phyloP scores from a whole-genome alignment of 345 rosid genomes.

The Bruguiera sexangula region DNA sequence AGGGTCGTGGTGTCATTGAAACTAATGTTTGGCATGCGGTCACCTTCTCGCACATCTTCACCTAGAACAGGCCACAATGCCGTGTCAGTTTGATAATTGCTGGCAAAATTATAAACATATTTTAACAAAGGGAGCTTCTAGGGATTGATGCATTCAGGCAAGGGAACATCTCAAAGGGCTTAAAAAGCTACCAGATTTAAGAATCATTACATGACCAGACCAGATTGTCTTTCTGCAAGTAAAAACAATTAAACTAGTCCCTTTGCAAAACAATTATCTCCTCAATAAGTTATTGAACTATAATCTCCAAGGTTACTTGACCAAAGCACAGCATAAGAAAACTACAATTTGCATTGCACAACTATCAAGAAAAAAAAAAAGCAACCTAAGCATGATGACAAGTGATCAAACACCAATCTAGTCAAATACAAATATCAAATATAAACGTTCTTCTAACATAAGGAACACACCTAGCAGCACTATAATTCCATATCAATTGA shows the following conservation, averaged over 20 bases:
- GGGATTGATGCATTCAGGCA: neutral
- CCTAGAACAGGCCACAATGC: conserved; percentile 42
- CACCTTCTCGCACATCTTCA: conserved; percentile 59
- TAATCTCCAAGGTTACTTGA: neutral
- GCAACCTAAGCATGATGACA: neutral
- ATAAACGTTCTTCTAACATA: no score
- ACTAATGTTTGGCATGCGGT: conserved; percentile 38
- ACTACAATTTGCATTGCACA: neutral
- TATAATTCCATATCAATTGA: neutral
- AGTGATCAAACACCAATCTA: no score
- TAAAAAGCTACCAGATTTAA: neutral
- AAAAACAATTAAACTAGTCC: neutral
- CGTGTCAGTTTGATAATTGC: conserved; percentile 1
- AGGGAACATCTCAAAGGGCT: neutral
- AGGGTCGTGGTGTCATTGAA: conserved; percentile 32
- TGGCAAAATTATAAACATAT: neutral
- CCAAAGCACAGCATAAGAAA: neutral
- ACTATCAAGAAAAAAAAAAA: neutral
- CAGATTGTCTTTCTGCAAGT: no score
- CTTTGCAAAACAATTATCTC: neutral
- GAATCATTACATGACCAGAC: neutral
- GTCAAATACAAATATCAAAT: no score
- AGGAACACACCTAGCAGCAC: neutral
- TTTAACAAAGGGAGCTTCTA: neutral
- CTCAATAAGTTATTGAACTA: neutral